A percentile compares a stretch with the other conserved stretches of the same genome.
Evolutionary conservation across 208 protist genomes (phyloP).

Genomic region (Crithidia acanthocephali): DNA sequence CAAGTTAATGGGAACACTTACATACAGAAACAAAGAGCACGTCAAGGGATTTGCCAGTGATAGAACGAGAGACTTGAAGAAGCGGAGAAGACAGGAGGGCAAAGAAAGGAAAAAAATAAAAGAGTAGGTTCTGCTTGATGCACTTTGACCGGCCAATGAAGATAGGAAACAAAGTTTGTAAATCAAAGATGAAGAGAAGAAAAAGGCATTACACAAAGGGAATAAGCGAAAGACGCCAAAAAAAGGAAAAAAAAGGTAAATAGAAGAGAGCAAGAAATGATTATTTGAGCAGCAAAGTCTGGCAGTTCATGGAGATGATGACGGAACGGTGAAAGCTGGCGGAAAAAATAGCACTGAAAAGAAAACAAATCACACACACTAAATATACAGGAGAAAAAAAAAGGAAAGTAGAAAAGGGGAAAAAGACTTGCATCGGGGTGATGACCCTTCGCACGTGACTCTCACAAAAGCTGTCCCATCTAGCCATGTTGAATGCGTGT

Average conservation of each 20-base stretch:
- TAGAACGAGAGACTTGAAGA: neutral
- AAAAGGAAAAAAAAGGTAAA: neutral
- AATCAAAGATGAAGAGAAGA: conserved; percentile 1
- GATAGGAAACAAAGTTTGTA: neutral
- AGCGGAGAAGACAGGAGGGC: neutral
- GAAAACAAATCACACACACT: neutral
- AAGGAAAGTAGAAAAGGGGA: neutral
- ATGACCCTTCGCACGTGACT: neutral
- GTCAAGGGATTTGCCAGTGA: neutral
- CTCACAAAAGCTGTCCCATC: neutral
- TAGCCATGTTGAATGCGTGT: neutral
- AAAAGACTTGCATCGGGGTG: neutral
- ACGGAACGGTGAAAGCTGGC: conserved; percentile 1
- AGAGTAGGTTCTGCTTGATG: neutral
- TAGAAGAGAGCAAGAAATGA: neutral
- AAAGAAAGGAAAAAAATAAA: neutral
- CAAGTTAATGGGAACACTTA: neutral
- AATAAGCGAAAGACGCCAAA: conserved; percentile 1
- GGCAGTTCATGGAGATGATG: neutral
- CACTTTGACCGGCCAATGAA: neutral
- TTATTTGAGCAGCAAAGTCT: neutral
- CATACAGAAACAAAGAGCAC: neutral
- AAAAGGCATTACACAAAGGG: conserved; percentile 1
- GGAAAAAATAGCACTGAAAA: neutral
- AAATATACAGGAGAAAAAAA: neutral